A percentile compares a stretch with the other conserved stretches of the same genome.
Evolutionary conservation across 2,329 filamentous ascomycete genomes (phyloP).

Genomic region (Taxawa tesnikishii): DNA sequence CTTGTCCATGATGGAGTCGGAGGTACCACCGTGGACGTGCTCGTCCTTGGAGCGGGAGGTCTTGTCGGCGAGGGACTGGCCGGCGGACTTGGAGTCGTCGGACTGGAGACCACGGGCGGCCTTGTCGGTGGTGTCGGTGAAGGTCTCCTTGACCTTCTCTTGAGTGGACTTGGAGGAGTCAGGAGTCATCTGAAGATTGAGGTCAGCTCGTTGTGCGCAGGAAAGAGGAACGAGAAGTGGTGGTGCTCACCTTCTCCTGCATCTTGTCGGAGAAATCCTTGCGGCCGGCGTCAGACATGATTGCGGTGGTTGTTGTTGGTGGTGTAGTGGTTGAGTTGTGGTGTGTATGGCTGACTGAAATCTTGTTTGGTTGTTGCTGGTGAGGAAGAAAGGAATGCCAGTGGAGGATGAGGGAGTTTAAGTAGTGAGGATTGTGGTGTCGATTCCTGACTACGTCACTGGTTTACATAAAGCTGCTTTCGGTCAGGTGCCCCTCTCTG

Average conservation of each 20-base stretch:
- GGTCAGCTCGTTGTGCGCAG: not conserved
- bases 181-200: not conserved
- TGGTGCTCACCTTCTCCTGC: conserved; percentile 41
- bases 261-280: conserved; percentile 43
- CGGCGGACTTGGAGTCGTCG: conserved; percentile 42
- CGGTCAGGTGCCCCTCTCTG: no score
- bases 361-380: conserved; percentile 8
- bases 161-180: conserved; percentile 44
- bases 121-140: conserved; percentile 44
- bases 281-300: conserved; percentile 50
- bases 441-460: no score
- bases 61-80: conserved; percentile 41
- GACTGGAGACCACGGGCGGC: conserved; percentile 13
- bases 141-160: conserved; percentile 44
- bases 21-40: conserved; percentile 23
- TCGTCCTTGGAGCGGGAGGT: conserved; percentile 32
- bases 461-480: no score
- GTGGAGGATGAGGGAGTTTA: no score
- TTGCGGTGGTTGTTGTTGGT: conserved; percentile 21
- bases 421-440: no score
- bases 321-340: conserved; percentile 10
- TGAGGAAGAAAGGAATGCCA: conserved; percentile 6
- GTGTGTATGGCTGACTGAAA: conserved; percentile 11
- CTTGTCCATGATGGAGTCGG: conserved; percentile 26
- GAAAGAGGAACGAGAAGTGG: conserved; percentile 45